Evolutionary conservation across 352 stramenopile genomes (phyloP), one percentile per base, ranked within the genome.

Genomic region (Globisporangium iwayamae): DNA sequence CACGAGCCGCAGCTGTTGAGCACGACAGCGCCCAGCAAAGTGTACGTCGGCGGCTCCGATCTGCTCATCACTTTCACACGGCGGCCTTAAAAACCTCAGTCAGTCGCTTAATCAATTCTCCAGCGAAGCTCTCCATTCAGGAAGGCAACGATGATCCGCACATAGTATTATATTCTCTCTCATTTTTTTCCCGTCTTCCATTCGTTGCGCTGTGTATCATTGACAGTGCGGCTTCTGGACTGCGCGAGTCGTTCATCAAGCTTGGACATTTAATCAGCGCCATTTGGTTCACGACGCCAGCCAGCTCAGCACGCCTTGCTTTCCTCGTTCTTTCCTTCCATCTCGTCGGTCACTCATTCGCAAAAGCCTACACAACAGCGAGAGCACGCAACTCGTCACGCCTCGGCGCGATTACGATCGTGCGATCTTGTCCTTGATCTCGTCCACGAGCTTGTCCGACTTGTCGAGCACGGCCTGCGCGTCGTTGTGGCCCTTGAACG

Each of bases 371-470:
- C 7, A 41, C 36, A 41, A 41, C 36, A 16, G 11, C 32, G 50
- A 56, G 51, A 43, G 51, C 32, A 11, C 18, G 16, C 22, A 48
- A 20, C 43, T 20, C 18, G 14, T 1, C 18, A 7, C 6, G 13
- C 43, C 43, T 48, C 16, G 18, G 16, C 32, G 2, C 11, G n/a
- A 51, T 59, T 74, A 76, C 60, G 62, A 60, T 65, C 67, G 69
- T 38, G 75, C 45, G 43, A 81, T 66, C 66, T 76, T 70, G 30
- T 87, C 79, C 68, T 91, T 91, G 60, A 93, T 79, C 48, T 90
- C 80, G 63, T 81, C 76, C 45, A 93, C 67, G 41, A 86, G 67
- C 77, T 91, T 90, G 69, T 93, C 80, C 61, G 83, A 72, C 71
- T 90, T 90, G 73, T 93, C 70, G 57, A 93, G 73, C 48, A 73